Percentiles rank a stretch among this genome's conserved stretches.
phyloP scores from a whole-genome alignment of 2,329 filamentous ascomycete genomes.

The Hypoxylon sp. region DNA sequence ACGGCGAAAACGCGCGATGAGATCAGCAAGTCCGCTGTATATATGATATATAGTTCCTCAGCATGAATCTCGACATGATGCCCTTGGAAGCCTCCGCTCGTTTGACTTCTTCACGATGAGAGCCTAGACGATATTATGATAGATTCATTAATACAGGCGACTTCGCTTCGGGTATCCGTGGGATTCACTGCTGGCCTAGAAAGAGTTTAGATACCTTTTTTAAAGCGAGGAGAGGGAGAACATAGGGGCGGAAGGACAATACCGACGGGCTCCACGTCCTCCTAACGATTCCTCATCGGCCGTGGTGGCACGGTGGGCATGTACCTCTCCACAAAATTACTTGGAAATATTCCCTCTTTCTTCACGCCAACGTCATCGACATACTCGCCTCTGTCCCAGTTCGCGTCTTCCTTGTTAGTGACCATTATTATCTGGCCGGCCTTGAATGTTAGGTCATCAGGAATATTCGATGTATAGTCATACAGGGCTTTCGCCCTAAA shows the following conservation, averaged over 20 bases:
- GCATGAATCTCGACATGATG: neutral
- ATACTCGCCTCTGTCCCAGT: neutral
- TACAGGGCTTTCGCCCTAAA: slow-evolving; percentile 97
- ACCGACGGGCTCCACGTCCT: no score
- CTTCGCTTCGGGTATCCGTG: no score
- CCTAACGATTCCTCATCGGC: neutral
- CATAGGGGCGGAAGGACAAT: neutral
- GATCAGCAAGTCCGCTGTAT: neutral
- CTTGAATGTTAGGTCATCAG: slow-evolving; percentile 79
- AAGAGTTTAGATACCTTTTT: neutral
- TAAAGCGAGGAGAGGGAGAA: neutral
- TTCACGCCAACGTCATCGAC: neutral
- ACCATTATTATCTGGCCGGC: neutral
- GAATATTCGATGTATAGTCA: slow-evolving; percentile 91
- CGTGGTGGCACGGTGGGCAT: neutral
- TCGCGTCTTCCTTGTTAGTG: neutral
- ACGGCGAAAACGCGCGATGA: neutral
- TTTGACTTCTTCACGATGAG: neutral
- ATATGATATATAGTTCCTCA: neutral
- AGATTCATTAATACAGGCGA: no score
- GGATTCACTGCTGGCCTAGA: neutral
- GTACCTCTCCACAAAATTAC: neutral
- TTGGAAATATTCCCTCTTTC: neutral
- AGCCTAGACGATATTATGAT: neutral
- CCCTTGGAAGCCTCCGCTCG: neutral